Percentiles rank a stretch among this genome's conserved stretches.
Conservation (phyloP, 2,329 filamentous ascomycete genomes). For the Aspergillus carbonarius region DNA sequence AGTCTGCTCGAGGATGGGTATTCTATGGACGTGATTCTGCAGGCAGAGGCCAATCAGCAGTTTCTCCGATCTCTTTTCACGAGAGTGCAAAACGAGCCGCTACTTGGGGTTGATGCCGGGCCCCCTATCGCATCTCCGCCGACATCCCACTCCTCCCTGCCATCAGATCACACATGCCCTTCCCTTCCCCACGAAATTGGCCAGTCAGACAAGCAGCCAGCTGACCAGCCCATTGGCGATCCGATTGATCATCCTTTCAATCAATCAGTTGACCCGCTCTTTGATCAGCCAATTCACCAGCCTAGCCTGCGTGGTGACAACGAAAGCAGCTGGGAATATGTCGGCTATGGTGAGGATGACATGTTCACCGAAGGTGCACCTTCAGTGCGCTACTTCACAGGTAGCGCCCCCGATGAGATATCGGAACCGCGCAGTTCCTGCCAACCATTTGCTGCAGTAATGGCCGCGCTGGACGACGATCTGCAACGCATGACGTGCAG, state of each 20-base stretch:
- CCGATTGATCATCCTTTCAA: background rate
- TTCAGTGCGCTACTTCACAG: background rate
- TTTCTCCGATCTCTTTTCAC: slow-evolving; percentile 4
- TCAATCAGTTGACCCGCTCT: background rate
- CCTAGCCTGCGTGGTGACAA: background rate
- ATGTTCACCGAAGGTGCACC: background rate
- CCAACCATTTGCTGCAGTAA: background rate
- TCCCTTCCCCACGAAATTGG: background rate
- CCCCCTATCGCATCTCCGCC: background rate
- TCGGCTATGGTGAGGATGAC: slow-evolving; percentile 3
- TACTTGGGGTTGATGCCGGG: background rate
- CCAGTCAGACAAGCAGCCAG: background rate
- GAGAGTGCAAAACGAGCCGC: slow-evolving; percentile 4
- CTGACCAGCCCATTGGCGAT: background rate
- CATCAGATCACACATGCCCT: background rate
- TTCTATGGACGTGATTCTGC: background rate
- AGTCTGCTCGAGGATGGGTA: slow-evolving; percentile 3
- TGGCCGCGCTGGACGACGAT: slow-evolving; percentile 1
- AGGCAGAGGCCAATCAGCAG: slow-evolving; percentile 3
- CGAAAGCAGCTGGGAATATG: slow-evolving; percentile 1
- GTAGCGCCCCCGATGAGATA: background rate
- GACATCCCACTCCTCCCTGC: background rate
- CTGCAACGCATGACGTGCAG: background rate
- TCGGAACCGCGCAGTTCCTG: background rate
- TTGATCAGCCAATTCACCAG: background rate